phyloP scores from a whole-genome alignment of 108 stramenopile genomes.

The Licmophora abbreviata region DNA sequence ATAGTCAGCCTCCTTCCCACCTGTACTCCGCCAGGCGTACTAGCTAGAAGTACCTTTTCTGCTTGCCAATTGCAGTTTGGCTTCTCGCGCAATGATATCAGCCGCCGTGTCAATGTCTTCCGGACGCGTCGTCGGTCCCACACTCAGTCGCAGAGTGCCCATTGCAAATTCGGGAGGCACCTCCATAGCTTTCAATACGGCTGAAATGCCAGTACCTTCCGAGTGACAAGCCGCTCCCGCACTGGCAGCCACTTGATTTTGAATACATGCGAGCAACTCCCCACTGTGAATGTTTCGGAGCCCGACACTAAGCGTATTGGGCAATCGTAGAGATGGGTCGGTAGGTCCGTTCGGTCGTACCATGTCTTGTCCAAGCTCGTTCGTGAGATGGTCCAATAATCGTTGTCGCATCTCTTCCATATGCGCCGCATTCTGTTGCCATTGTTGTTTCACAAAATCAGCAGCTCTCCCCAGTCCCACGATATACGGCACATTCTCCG shows the following conservation, averaged over 20 bases:
- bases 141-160: constrained; percentile 87
- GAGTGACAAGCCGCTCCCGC: constrained; percentile 92
- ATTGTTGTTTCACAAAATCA: constrained; percentile 19
- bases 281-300: constrained; percentile 52
- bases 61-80: constrained; percentile 4
- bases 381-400: constrained; percentile 39
- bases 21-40: too few relatives aligned
- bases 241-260: constrained; percentile 71
- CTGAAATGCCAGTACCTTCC: constrained; percentile 36
- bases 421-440: constrained; percentile 36
- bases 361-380: constrained; percentile 26
- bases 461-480: constrained; percentile 85
- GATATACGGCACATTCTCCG: constrained; percentile 92
- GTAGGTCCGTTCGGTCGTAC: constrained; percentile 75
- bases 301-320: constrained; percentile 91
- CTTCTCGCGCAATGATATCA: constrained; percentile 58
- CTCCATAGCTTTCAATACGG: constrained; percentile 85
- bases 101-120: constrained; percentile 79
- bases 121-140: constrained; percentile 78
- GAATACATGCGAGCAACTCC: constrained; percentile 44
- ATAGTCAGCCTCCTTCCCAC: too few relatives aligned
- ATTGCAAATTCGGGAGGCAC: constrained; percentile 65
- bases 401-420: constrained; percentile 61
- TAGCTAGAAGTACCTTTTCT: too few relatives aligned
- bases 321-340: constrained; percentile 53